Base-by-base conservation (phyloP, 2,329 filamentous ascomycete species). In the Sclerotinia trifoliorum region DNA sequence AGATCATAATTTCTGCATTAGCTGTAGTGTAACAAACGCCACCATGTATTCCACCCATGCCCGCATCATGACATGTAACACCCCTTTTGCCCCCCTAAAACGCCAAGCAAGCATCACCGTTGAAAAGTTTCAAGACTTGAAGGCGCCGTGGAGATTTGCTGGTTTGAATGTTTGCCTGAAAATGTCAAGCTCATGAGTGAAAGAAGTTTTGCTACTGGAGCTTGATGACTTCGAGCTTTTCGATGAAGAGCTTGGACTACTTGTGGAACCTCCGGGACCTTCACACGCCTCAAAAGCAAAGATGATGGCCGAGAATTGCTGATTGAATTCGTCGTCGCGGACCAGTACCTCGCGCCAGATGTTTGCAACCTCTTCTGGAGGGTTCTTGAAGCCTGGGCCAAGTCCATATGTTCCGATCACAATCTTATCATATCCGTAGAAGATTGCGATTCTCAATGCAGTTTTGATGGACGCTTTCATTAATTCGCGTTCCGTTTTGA, bases 391-490 rank as follows among this genome's bases (percentile, higher is more conserved):
- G 49, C 83, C 82, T 70, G 88, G 88, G 57, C 88, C 88, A 8
- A 89, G 80, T 2, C 88, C 88, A 75, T 89, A 90, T 72, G 87
- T 87, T 29, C 86, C 86, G 68, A 90, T 84, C 63, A 87, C 85
- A 29, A 90, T 80, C 69, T 83, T 82, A 52, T 81, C 79, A 74
- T 88, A 86, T 68, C 81, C 80, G 73, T 86, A 83, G 74, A 83
- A 85, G 24, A 85, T 85, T 71, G 90, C 91, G 71, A 93, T 91
- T 58, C 88, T 84, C 24, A 93, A 84, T 2, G 90, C 88, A 1
- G 87, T 86, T 29, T 87, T 86, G 78, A 93, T 88, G 79, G 93
- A 92, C 74, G 90, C 88, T 74, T 84, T 84, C 79, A 92, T 90
- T 77, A 92, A 83, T 72, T 90, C 87, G 70, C 85, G 85, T 79